A percentile compares a stretch with the other conserved stretches of the same genome.
Evolutionary conservation across 768 basidiomycete genomes (phyloP).

Genomic region (Mycena vitilis): DNA sequence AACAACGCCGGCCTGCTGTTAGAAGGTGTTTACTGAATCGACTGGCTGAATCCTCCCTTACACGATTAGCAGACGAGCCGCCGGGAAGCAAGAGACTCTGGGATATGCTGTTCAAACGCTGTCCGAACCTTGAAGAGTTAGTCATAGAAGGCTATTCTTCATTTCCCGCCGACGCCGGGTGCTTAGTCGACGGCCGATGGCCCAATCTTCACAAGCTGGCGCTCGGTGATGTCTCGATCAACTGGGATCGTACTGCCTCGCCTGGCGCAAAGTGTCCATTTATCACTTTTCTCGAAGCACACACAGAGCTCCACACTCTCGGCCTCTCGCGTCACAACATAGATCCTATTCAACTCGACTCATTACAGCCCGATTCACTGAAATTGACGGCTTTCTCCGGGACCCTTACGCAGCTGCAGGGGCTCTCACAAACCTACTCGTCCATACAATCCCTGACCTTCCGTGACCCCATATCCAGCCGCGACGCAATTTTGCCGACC

Average conservation of each 20-base stretch:
- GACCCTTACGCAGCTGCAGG: constrained; percentile 74
- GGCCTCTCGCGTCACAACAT: constrained; percentile 65
- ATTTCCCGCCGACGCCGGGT: constrained; percentile 66
- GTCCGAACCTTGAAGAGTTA: constrained; percentile 76
- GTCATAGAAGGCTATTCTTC: constrained; percentile 65
- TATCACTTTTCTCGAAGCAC: constrained; percentile 75
- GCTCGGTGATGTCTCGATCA: constrained; percentile 75
- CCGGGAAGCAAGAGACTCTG: constrained; percentile 67
- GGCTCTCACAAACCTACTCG: constrained; percentile 62
- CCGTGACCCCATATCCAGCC: constrained; percentile 73
- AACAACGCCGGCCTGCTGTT: constrained; percentile 67
- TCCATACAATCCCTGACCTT: constrained; percentile 69
- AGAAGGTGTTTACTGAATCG: constrained; percentile 51
- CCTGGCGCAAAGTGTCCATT: constrained; percentile 67
- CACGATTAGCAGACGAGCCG: constrained; percentile 54
- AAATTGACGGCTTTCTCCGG: constrained; percentile 73
- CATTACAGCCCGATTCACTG: constrained; percentile 60
- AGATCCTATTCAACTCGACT: constrained; percentile 63
- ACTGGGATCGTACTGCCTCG: constrained; percentile 57
- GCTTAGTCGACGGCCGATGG: constrained; percentile 73
- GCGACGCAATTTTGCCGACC: constrained; percentile 73
- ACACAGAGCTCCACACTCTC: constrained; percentile 62
- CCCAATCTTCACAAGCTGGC: constrained; percentile 69
- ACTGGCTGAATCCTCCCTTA: background rate
- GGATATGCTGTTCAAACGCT: constrained; percentile 76